These are phyloP conservation scores for Paramarasmius palmivorus DNA, from an alignment of 1,284 basidiomycete genomes.

Conservation along the genomic window DNA sequence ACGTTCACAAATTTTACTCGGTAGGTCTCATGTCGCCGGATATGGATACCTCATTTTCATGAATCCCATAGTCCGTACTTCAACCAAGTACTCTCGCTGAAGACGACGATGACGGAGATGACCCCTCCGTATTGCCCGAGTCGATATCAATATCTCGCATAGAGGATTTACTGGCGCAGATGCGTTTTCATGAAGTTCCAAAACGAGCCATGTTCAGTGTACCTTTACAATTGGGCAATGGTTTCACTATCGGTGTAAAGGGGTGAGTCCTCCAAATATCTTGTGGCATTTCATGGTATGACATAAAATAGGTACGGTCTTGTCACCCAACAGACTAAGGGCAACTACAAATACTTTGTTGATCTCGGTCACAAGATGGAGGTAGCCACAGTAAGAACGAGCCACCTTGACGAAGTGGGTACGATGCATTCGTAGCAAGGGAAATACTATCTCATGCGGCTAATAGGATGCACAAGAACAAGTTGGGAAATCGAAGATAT, in stretches of 20 bases:
- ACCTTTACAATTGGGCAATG: conserved; percentile 78
- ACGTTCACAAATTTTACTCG: conserved; percentile 81
- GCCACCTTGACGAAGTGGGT: conserved; percentile 78
- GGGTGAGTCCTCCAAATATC: conserved; percentile 69
- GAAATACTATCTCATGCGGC: neutral
- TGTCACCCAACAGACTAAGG: conserved; percentile 84
- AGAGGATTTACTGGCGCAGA: conserved; percentile 79
- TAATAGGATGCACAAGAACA: conserved; percentile 60
- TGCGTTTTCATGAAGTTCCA: conserved; percentile 83
- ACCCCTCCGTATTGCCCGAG: conserved; percentile 55
- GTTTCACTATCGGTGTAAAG: conserved; percentile 86
- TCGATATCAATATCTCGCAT: conserved; percentile 72
- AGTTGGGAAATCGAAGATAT: conserved; percentile 53
- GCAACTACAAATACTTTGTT: conserved; percentile 76
- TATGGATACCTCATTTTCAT: conserved; percentile 6
- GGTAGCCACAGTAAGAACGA: conserved; percentile 67
- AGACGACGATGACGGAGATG: conserved; percentile 47
- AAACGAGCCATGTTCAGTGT: conserved; percentile 89
- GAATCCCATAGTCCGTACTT: conserved; percentile 54
- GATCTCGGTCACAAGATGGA: conserved; percentile 79
- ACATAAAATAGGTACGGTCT: conserved; percentile 82
- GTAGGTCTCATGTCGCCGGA: conserved; percentile 50
- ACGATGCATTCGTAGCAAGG: neutral
- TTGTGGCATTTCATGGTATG: too few species aligned
- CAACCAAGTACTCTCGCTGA: conserved; percentile 49